Conservation (phyloP, 345 rosid genomes). For the Eucalyptus microcorys region DNA sequence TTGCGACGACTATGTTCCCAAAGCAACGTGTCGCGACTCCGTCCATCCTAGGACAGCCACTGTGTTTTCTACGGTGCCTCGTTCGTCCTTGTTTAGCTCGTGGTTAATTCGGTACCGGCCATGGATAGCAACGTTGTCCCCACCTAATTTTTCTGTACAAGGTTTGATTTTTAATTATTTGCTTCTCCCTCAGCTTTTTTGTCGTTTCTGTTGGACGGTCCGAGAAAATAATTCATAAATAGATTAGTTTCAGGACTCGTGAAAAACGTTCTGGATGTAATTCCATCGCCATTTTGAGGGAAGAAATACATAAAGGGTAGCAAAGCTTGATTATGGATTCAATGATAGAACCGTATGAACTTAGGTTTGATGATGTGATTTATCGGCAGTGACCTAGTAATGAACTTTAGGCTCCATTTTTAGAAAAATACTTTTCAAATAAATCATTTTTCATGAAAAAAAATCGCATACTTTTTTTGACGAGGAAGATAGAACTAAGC, state of each 20-base stretch:
- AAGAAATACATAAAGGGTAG: neutral
- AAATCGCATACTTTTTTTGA: neutral
- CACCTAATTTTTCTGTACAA: neutral
- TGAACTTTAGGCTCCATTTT: neutral
- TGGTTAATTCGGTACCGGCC: neutral
- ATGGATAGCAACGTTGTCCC: neutral
- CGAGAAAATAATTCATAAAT: neutral
- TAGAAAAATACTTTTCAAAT: neutral
- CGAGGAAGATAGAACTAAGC: neutral
- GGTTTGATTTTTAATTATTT: neutral
- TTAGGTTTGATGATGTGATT: neutral
- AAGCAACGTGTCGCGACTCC: neutral
- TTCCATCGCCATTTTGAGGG: neutral
- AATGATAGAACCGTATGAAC: neutral
- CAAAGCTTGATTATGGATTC: neutral
- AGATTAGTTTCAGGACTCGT: neutral
- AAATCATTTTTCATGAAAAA: neutral
- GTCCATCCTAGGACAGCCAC: neutral
- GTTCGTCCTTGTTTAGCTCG: neutral
- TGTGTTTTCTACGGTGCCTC: neutral
- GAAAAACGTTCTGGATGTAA: neutral
- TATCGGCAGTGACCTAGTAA: neutral
- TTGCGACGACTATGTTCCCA: neutral
- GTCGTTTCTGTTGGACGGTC: neutral
- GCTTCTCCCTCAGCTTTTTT: neutral